Percentiles rank a stretch among this genome's conserved stretches.
Conservation (phyloP, 1,139 yeast genomes). For the Chernovozyma sophiae-reginae region DNA sequence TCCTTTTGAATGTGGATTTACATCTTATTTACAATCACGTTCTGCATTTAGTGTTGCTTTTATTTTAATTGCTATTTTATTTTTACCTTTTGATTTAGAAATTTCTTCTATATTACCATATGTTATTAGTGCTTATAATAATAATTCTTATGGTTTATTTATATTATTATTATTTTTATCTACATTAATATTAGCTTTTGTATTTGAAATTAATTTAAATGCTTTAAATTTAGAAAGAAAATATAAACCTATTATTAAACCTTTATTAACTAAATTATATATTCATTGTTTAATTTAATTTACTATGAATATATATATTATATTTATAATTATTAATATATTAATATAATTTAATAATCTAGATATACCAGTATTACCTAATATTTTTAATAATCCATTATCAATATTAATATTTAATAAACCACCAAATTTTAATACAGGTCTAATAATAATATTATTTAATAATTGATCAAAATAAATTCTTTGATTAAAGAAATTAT, state of each 20-base stretch:
- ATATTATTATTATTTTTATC: conserved; percentile 13
- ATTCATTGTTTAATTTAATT: conserved; percentile 4
- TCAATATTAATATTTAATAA: conserved; percentile 13
- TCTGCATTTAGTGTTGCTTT: too few relatives aligned
- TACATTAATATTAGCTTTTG: conserved; percentile 15
- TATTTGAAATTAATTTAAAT: conserved; percentile 12
- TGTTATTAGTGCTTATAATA: conserved; percentile 11
- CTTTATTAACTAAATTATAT: conserved; percentile 7
- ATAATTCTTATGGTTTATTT: conserved; percentile 15
- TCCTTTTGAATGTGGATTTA: too few relatives aligned
- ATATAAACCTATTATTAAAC: conserved; percentile 5
- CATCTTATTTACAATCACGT: too few relatives aligned
- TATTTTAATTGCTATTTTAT: too few relatives aligned
- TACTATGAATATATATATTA: conserved; percentile 8
- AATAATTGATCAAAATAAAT: conserved; percentile 17
- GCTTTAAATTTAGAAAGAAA: conserved; percentile 10
- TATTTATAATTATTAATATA: conserved; percentile 9
- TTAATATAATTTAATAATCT: conserved; percentile 9
- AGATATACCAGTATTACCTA: conserved; percentile 15
- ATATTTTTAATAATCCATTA: conserved; percentile 16
- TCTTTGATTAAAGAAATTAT: conserved; percentile 15
- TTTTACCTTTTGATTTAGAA: too few relatives aligned
- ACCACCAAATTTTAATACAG: conserved; percentile 13
- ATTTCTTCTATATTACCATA: too few relatives aligned
- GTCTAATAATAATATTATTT: conserved; percentile 16